Evolutionary conservation across 495 filamentous ascomycete species (phyloP), one percentile per base, ranked within the genome.

Genomic region (Tuber indicum): DNA sequence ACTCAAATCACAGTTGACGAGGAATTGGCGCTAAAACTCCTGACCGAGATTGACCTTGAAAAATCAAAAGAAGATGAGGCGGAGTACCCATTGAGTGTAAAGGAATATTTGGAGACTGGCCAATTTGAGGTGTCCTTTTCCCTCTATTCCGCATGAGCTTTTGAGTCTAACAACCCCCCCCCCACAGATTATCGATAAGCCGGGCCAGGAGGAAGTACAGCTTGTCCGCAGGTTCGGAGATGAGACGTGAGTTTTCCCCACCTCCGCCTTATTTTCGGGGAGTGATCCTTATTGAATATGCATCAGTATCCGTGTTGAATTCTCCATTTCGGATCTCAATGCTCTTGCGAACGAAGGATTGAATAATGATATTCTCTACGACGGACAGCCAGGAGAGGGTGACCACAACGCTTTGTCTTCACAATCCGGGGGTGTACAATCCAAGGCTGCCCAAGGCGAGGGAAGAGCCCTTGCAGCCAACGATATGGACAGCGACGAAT

Each of bases 301-400:
- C 58, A 14, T n/a, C 78, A 97, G 93, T 79, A 97, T 99, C 87
- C 91, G 91, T 75, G 89, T 98, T 78, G 90, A 91, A 78, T 99
- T 99, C 88, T 96, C 94, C 79, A 94, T 97, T 84, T 90, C 92
- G 79, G 96, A 98, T 84, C 88, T 99, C 70, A 91, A 92, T 86
- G 89, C 89, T 86, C 86, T 91, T 82, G 89, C 91, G 74, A 86
- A 90, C 74, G 86, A 88, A 39, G 86, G 90, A 16, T 42, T 87
- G 70, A 83, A 84, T 52, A 86, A 86, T 74, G 81, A 74, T 39
- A 84, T 84, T 74, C 85, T 89, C 47, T 84, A 76, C 36, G 71
- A 75, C 36, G 78, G 80, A 39, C 42, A 70, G 3, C 21, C 71
- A 10, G 36, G 42, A 23, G 81, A 81, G 23, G 78, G 82, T 47